Base-by-base conservation (phyloP, 78 protist species). In the Salpingoeca rosetta region DNA sequence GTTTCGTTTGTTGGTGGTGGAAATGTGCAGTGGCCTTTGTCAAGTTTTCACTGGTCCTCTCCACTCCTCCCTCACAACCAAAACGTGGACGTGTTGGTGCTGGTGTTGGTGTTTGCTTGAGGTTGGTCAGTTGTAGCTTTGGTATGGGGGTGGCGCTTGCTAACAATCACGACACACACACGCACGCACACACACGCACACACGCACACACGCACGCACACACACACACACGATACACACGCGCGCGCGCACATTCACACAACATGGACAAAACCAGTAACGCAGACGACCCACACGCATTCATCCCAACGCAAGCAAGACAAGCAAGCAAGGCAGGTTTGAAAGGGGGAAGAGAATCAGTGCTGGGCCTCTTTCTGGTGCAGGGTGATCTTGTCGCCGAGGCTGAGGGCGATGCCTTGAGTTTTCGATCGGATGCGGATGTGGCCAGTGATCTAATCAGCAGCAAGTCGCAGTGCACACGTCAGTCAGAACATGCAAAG, bases 391-490 rank as follows among this genome's bases (percentile, higher is more conserved):
- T 93, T 96, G 79, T 94, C 98, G n/a, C 99, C 99, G 31, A 97
- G 92, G 42, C 91, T 80, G 57, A 96, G 95, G 36, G 99, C 99
- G 44, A 97, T 96, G 84, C 98, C 98, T 82, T 97, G 99, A 17
- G 98, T 93, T 85, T 96, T 94, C 74, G 91, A 72, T 51, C 99
- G 91, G 42, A 97, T 97, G 73, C 99, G 91, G 77, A 96, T 91
- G 84, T 83, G 92, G 57, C 99, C 99, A 10, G 45, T 57, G 44
- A 97, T 80, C 84, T 90, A 51, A 51, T n/a, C n/a, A n/a, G n/a
- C n/a, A 51, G 17, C 86, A 11, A 72, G 2, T 2, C 36, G 10
- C 10, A 11, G 17, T 7, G 10, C 35, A 28, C 35, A 11, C 37
- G 76, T 72, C 36, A 27, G 37, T 11, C 37, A n/a, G n/a, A n/a